Evolutionary conservation across 2,329 filamentous ascomycete species (phyloP), one percentile per base, ranked within the genome.

Genomic region (Cryphonectria radicalis): DNA sequence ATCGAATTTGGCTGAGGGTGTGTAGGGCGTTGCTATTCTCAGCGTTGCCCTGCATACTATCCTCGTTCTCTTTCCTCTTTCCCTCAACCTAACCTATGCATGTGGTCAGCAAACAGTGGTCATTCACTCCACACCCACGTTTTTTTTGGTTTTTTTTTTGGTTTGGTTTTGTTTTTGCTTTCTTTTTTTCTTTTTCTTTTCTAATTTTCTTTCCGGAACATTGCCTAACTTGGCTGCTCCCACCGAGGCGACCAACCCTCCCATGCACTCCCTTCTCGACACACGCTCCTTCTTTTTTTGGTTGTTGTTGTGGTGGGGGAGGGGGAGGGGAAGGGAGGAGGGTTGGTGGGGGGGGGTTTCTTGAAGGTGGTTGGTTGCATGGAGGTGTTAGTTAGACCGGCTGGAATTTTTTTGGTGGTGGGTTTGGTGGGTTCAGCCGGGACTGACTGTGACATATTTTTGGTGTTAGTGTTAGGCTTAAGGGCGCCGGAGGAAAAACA

Each of bases 21-120:
- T 65, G 43, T 17, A n/a, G 42, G 42, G 25, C 32, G 42, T 22
- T 50, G 63, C 63, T 65, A 65, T 65, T 65, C 63, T 65, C 63
- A 65, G 63, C 63, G 8, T 35, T 35, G 42, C 19, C 40, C 28
- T 65, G 63, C 42, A 65, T 65, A 25, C 46, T n/a, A 8, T 17
- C 42, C 42, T 46, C 43, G 17, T 10, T 50, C 19, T 50, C 17
- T 46, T 46, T 2, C 5, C 6, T 46, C 7, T 50, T 22, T 22
- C 19, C 43, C 43, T 22, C 14, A 13, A 8, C 7, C 19, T 50
- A 7, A 8, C 6, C 40, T 6, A 46, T 64, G 62, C 62, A 64
- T 46, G 62, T 40, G 62, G 62, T 64, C 40, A 64, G 62, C 62
- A 64, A 32, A 13, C n/a, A 19, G 57, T 40, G 32, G 59, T 62